Evolutionary conservation across 371 early-diverging fungal genomes (phyloP).

Genomic region (Cokeromyces recurvatus): DNA sequence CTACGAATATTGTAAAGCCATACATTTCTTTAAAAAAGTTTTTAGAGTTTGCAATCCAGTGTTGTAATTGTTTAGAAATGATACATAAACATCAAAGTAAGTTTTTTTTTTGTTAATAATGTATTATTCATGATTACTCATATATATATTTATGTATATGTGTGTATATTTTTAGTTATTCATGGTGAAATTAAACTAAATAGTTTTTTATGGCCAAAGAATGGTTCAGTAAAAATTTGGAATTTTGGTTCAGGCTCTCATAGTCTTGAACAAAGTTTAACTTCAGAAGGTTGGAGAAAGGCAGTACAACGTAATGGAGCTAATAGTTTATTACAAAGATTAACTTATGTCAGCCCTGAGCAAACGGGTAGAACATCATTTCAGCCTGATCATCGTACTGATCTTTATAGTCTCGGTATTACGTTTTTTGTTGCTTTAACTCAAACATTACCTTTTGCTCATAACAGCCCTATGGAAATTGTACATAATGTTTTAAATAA

Average conservation of each 20-base stretch:
- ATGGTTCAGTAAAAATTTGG: slow-evolving; percentile 30
- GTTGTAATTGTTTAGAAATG: slow-evolving; percentile 43
- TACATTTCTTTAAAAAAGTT: slow-evolving; percentile 19
- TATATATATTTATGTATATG: not conserved
- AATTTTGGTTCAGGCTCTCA: slow-evolving; percentile 42
- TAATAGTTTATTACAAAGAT: slow-evolving; percentile 29
- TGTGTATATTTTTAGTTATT: slow-evolving; percentile 27
- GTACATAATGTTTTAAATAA: slow-evolving; percentile 51
- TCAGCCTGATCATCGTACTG: slow-evolving; percentile 57
- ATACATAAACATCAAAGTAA: slow-evolving; percentile 43
- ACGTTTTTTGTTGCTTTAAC: slow-evolving; percentile 49
- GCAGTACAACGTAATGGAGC: slow-evolving; percentile 30
- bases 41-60: slow-evolving; percentile 41
- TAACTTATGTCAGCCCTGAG: slow-evolving; percentile 51
- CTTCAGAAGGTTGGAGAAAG: slow-evolving; percentile 46
- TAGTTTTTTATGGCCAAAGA: slow-evolving; percentile 37
- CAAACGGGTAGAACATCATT: slow-evolving; percentile 59
- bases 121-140: not conserved
- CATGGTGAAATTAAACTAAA: slow-evolving; percentile 44
- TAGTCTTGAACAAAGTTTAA: slow-evolving; percentile 36
- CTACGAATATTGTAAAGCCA: not conserved
- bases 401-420: slow-evolving; percentile 55
- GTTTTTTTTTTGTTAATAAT: not conserved
- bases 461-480: slow-evolving; percentile 54
- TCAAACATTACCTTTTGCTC: slow-evolving; percentile 44